phyloP scores from a whole-genome alignment of 257 asterid species.

The Ilex asprella region DNA sequence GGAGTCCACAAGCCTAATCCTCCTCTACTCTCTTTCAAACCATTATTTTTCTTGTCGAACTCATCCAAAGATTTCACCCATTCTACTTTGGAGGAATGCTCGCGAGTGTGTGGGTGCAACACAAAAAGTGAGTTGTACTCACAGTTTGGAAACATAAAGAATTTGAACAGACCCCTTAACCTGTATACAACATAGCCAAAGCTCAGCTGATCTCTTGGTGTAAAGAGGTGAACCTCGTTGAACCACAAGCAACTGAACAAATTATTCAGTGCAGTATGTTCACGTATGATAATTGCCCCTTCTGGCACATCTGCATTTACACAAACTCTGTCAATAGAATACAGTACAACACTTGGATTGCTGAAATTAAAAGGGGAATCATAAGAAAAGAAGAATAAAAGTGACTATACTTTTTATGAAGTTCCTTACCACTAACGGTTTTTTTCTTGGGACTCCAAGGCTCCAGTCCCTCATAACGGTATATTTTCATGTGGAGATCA shows the following conservation, averaged over 20 bases:
- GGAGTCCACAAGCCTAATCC: constrained; percentile 95
- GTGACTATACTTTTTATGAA: neutral
- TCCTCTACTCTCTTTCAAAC: constrained; percentile 84
- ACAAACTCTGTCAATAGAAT: constrained; percentile 1
- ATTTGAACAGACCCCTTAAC: constrained; percentile 51
- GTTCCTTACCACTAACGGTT: constrained; percentile 57
- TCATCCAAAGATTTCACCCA: constrained; percentile 83
- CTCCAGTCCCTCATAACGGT: constrained; percentile 78
- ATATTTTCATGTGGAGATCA: constrained; percentile 85
- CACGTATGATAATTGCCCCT: constrained; percentile 94
- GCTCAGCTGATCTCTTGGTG: constrained; percentile 97
- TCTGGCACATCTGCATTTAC: constrained; percentile 82
- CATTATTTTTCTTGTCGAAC: constrained; percentile 48
- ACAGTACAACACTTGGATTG: neutral
- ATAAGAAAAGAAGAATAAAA: too few relatives aligned
- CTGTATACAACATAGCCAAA: constrained; percentile 88
- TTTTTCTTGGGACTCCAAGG: constrained; percentile 65
- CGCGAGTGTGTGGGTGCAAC: constrained; percentile 82
- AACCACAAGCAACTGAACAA: constrained; percentile 97
- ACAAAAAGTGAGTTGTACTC: constrained; percentile 81
- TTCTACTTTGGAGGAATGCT: constrained; percentile 89
- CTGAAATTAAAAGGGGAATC: neutral
- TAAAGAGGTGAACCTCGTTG: constrained; percentile 89
- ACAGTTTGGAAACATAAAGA: constrained; percentile 88
- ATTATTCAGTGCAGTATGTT: constrained; percentile 69